phyloP scores from a whole-genome alignment of 1,139 yeast species.

The Spencermartinsiella ligniputridi region DNA sequence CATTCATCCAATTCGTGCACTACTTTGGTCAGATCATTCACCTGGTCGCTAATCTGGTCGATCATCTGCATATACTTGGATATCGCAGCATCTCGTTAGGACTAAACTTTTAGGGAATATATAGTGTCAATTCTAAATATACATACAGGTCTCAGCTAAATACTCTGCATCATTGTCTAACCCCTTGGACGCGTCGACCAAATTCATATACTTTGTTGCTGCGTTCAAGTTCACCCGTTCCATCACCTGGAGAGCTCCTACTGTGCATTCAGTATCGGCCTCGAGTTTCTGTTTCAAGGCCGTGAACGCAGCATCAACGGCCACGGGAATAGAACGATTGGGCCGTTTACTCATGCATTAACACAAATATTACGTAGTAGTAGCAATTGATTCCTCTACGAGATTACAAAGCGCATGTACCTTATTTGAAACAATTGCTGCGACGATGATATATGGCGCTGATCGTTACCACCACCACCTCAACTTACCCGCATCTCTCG shows the following conservation, averaged over 20 bases:
- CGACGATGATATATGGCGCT: too few species aligned
- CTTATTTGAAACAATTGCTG: too few species aligned
- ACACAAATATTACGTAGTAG: too few species aligned
- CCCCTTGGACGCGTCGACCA: conserved; percentile 28
- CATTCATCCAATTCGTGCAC: conserved; percentile 57
- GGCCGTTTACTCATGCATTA: neutral
- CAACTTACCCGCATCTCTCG: too few species aligned
- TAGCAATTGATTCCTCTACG: too few species aligned
- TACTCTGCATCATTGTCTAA: conserved; percentile 24
- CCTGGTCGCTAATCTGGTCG: conserved; percentile 43
- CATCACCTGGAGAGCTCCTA: conserved; percentile 30
- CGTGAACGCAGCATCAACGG: conserved; percentile 17
- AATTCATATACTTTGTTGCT: conserved; percentile 25
- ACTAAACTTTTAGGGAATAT: too few species aligned
- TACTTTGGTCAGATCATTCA: conserved; percentile 43
- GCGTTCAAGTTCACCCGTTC: conserved; percentile 33
- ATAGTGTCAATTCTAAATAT: neutral
- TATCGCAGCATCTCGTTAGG: conserved; percentile 32
- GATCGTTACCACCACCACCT: too few species aligned
- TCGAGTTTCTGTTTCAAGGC: conserved; percentile 27
- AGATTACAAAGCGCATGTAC: too few species aligned
- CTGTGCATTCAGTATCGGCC: conserved; percentile 32
- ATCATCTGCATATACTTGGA: conserved; percentile 27
- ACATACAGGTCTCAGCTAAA: conserved; percentile 8
- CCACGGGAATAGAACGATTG: conserved; percentile 1